phyloP scores from a whole-genome alignment of 73 alveolate species.

The Stentor coeruleus region DNA sequence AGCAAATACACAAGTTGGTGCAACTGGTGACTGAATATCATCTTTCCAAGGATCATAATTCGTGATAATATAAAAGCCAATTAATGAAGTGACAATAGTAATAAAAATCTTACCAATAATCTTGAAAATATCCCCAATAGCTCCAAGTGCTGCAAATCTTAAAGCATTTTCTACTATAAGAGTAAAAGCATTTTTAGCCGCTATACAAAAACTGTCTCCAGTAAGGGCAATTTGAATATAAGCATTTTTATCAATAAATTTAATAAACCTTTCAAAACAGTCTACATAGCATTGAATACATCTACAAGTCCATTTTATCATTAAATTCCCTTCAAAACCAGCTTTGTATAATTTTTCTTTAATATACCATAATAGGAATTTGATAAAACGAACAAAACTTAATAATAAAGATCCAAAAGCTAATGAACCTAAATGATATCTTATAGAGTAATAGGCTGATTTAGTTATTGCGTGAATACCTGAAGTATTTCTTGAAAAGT shows the following conservation, averaged over 20 bases:
- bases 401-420: conserved; percentile 93
- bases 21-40: conserved; percentile 73
- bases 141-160: conserved; percentile 71
- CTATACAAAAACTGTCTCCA: conserved; percentile 84
- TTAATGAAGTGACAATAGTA: conserved; percentile 60
- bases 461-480: conserved; percentile 49
- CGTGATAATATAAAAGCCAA: conserved; percentile 77
- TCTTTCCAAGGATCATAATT: conserved; percentile 50
- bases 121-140: conserved; percentile 86
- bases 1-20: conserved; percentile 61
- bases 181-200: conserved; percentile 89
- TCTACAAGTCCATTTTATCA: conserved; percentile 52
- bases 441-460: conserved; percentile 73
- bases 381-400: conserved; percentile 83
- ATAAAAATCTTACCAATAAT: conserved; percentile 82
- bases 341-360: conserved; percentile 48
- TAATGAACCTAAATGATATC: conserved; percentile 93
- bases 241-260: conserved; percentile 88
- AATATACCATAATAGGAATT: conserved; percentile 42
- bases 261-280: conserved; percentile 80
- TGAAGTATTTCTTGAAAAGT: conserved; percentile 77
- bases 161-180: conserved; percentile 84
- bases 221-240: conserved; percentile 90
- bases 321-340: conserved; percentile 33
- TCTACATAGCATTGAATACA: conserved; percentile 82